Evolutionary conservation across 768 basidiomycete genomes (phyloP), one percentile per base, ranked within the genome.

Genomic region (Cystofilobasidium macerans): DNA sequence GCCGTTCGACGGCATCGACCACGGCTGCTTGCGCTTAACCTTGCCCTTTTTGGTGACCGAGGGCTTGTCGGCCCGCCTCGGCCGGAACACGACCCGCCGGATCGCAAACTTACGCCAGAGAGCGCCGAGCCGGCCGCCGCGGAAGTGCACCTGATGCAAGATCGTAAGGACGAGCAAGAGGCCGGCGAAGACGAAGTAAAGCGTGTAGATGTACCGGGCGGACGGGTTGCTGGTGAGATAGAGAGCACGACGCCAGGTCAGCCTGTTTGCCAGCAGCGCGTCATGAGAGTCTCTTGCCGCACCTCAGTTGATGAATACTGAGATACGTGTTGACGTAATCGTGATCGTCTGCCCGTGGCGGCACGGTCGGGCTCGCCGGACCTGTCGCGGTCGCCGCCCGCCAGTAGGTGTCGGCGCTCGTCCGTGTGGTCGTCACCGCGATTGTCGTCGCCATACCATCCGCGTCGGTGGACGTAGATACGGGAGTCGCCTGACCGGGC

Each of bases 51-150:
- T 64, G 45, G 30, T 61, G 61, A 45, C 42, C 6, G 47, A 28
- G n/a, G 42, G 14, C 45, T 61, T 45, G 26, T 43, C 40, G 61
- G 18, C 42, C 11, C 51, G 38, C 33, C 42, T 67, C n/a, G 36
- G 57, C 33, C 40, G 28, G 54, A 54, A 62, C 56, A 68, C 47
- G 26, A 57, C 47, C 47, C 84, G 77, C 22, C 83, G 80, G 22
- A 86, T 65, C 8, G 81, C 72, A 81, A 83, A 84, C 74, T 82
- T 83, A 24, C 75, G 79, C 81, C 83, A 86, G 28, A 77, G 63
- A 1, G 84, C 83, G 26, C 83, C 82, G 1, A 80, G 12, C 1
- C 75, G 74, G 9, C 76, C 77, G 20, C 70, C 56, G 8, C 71
- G 68, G 48, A 75, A 68, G 36, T 72, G 70, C 24, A 72, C 61